Percentiles rank a stretch among this genome's conserved stretches.
phyloP scores from a whole-genome alignment of 805 yeast species.

The Cyberlindnera suaveolens region DNA sequence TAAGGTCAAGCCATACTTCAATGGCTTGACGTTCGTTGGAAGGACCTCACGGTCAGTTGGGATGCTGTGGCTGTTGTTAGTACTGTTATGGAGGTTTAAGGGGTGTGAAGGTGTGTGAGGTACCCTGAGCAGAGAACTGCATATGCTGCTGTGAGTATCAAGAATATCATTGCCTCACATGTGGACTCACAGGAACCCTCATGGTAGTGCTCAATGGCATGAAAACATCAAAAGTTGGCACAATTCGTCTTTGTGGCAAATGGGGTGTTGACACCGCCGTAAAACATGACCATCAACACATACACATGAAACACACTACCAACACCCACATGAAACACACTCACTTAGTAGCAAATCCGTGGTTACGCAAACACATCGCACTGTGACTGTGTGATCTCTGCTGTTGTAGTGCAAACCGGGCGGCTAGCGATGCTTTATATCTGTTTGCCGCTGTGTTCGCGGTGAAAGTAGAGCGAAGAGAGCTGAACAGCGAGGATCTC shows the following conservation, averaged over 20 bases:
- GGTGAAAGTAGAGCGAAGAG: no score
- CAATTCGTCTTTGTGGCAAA: no score
- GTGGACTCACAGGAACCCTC: not conserved
- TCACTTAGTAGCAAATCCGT: slow-evolving; percentile 15
- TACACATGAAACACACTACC: no score
- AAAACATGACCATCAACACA: no score
- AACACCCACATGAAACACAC: slow-evolving; percentile 3
- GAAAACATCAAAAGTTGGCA: no score
- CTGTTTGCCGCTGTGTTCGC: not conserved
- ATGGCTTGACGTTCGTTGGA: slow-evolving; percentile 64
- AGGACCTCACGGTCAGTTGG: slow-evolving; percentile 36
- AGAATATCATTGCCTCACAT: not conserved
- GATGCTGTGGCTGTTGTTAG: slow-evolving; percentile 16
- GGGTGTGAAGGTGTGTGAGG: not conserved
- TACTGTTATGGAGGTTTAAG: not conserved
- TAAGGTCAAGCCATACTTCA: slow-evolving; percentile 62
- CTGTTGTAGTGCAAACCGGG: not conserved
- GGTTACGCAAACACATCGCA: slow-evolving; percentile 11
- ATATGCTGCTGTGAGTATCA: not conserved
- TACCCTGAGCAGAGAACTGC: not conserved
- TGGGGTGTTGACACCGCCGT: no score
- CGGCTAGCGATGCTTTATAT: not conserved
- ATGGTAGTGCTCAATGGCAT: not conserved
- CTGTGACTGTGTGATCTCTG: slow-evolving; percentile 4
- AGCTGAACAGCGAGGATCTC: no score